Conservation (phyloP, 1,139 yeast genomes). For the Pichia sp. region DNA sequence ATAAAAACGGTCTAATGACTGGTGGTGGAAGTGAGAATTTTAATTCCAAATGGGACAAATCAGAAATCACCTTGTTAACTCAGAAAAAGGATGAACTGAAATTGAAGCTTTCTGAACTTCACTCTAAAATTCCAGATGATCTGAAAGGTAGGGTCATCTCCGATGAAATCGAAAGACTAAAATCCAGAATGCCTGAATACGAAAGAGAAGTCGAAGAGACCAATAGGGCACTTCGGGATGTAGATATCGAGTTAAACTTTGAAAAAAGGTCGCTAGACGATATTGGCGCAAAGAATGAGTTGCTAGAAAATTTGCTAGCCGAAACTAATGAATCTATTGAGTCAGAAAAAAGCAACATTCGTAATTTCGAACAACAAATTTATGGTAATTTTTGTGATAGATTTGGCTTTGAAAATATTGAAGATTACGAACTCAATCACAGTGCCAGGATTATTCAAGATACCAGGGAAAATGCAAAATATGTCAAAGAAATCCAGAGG, state of each 20-base stretch:
- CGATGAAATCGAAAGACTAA: constrained; percentile 49
- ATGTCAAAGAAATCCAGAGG: constrained; percentile 51
- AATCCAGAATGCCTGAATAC: constrained; percentile 44
- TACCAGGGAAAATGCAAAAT: constrained; percentile 57
- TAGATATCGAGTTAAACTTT: constrained; percentile 46
- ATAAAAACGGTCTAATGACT: constrained; percentile 84
- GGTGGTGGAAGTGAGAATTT: constrained; percentile 57
- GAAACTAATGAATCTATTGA: constrained; percentile 14
- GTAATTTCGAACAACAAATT: constrained; percentile 34
- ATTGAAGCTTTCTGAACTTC: constrained; percentile 43
- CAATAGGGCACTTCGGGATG: constrained; percentile 46
- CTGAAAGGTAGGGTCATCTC: constrained; percentile 46
- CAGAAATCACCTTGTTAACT: constrained; percentile 51
- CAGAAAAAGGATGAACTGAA: constrained; percentile 54
- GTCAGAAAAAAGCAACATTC: constrained; percentile 27
- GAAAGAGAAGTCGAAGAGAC: constrained; percentile 42
- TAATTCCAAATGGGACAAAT: constrained; percentile 61
- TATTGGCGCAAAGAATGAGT: constrained; percentile 26
- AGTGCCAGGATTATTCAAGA: constrained; percentile 54
- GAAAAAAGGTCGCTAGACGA: constrained; percentile 31
- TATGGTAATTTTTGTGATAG: constrained; percentile 48
- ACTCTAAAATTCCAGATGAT: constrained; percentile 44
- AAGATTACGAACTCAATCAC: constrained; percentile 61
- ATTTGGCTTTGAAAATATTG: constrained; percentile 45
- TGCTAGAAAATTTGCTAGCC: constrained; percentile 17